phyloP scores from a whole-genome alignment of 495 filamentous ascomycete species.

The Jackrogersella minutella region DNA sequence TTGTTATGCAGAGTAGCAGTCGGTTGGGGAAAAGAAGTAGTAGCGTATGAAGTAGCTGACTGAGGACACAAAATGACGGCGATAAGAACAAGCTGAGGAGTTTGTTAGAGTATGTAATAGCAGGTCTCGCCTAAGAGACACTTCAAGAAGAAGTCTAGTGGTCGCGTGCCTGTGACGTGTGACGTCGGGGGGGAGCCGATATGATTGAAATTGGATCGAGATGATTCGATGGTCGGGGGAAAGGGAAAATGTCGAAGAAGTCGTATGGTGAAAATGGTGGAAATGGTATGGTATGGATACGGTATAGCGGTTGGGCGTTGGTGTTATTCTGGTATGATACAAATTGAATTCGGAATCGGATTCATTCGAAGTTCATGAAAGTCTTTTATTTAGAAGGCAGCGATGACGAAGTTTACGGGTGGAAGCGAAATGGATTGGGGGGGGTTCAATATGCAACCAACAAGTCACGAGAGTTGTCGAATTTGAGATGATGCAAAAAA shows the following conservation, averaged over 20 bases:
- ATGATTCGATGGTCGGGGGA: neutral
- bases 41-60: neutral
- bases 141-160: neutral
- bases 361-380: too few relatives aligned
- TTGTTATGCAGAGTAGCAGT: neutral
- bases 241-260: neutral
- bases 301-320: neutral
- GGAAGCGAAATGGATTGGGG: neutral
- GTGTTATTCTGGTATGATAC: neutral
- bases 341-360: neutral
- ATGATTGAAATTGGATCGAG: neutral
- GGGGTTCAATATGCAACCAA: neutral
- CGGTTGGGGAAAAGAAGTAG: neutral
- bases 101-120: neutral
- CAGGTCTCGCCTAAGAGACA: neutral
- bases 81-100: neutral
- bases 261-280: neutral
- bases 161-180: neutral
- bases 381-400: too few relatives aligned
- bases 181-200: neutral
- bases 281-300: neutral
- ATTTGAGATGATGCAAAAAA: slow-evolving; percentile 25
- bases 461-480: slow-evolving; percentile 11
- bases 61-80: neutral
- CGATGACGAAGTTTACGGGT: neutral